phyloP scores from a whole-genome alignment of 768 basidiomycete genomes.

The Leucocoprinus sp. region DNA sequence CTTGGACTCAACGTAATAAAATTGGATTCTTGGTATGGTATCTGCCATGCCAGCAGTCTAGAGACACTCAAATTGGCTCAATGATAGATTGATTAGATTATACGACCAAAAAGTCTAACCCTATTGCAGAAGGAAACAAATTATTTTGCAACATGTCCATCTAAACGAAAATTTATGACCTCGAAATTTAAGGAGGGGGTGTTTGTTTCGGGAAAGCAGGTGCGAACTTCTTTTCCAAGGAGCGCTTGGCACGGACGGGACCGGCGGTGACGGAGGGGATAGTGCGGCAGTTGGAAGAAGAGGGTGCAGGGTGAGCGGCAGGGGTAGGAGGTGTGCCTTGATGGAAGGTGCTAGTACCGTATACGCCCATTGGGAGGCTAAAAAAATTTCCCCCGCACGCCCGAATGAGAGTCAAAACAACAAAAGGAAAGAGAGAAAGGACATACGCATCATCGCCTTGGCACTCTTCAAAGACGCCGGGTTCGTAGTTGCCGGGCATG shows the following conservation, averaged over 20 bases:
- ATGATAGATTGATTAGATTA: no score
- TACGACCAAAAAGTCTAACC: no score
- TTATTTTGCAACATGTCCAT: no score
- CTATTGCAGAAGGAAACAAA: no score
- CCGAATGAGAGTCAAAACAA: neutral
- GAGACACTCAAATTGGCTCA: no score
- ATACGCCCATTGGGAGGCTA: slow-evolving; percentile 59
- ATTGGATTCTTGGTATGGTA: no score
- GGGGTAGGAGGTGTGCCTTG: slow-evolving; percentile 59
- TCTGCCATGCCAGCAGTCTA: no score
- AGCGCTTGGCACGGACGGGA: slow-evolving; percentile 17
- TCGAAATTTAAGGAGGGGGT: slow-evolving; percentile 11
- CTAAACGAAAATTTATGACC: no score
- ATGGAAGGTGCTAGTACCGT: slow-evolving; percentile 61
- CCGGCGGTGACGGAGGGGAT: slow-evolving; percentile 26
- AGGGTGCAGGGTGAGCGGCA: slow-evolving; percentile 45
- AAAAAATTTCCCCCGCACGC: no score
- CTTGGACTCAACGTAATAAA: no score
- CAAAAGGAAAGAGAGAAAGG: neutral
- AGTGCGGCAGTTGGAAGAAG: slow-evolving; percentile 56
- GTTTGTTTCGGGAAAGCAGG: slow-evolving; percentile 17
- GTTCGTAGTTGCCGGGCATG: slow-evolving; percentile 59
- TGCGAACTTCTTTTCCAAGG: slow-evolving; percentile 9
- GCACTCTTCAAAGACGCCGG: slow-evolving; percentile 60
- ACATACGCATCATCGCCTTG: slow-evolving; percentile 45